phyloP scores from a whole-genome alignment of 2,329 filamentous ascomycete genomes.

The Talaromyces sp. region DNA sequence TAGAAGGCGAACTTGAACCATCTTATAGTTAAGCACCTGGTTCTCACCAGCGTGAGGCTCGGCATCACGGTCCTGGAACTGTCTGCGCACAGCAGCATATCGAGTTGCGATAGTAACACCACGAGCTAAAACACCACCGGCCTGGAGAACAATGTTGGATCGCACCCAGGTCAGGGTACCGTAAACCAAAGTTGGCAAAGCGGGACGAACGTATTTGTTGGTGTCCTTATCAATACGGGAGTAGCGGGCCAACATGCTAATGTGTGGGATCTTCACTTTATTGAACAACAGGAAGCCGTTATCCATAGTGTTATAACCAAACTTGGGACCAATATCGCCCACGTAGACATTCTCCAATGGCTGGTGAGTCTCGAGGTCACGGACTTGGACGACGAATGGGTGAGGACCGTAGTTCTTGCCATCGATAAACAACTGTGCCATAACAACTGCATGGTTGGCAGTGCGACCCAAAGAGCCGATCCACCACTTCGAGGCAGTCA shows the following conservation, averaged over 20 bases:
- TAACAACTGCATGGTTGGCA: slow-evolving; percentile 76
- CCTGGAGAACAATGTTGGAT: slow-evolving; percentile 72
- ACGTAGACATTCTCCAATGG: slow-evolving; percentile 71
- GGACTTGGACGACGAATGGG: slow-evolving; percentile 75
- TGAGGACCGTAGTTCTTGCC: slow-evolving; percentile 74
- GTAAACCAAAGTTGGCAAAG: slow-evolving; percentile 69
- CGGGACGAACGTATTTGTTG: slow-evolving; percentile 67
- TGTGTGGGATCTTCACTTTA: slow-evolving; percentile 72
- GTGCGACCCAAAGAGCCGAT: slow-evolving; percentile 76
- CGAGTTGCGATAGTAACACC: slow-evolving; percentile 78
- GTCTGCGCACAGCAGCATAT: slow-evolving; percentile 73
- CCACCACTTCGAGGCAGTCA: slow-evolving; percentile 84
- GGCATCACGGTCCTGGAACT: slow-evolving; percentile 76
- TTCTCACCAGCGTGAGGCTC: slow-evolving; percentile 65
- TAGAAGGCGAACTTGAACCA: slow-evolving; percentile 74
- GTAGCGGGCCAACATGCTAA: slow-evolving; percentile 73
- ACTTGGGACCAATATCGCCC: slow-evolving; percentile 80
- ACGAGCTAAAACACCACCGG: slow-evolving; percentile 70
- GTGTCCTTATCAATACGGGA: slow-evolving; percentile 69
- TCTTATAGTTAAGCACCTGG: slow-evolving; percentile 78
- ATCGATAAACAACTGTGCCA: slow-evolving; percentile 72
- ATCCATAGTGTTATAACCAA: slow-evolving; percentile 80
- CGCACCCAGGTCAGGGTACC: slow-evolving; percentile 77
- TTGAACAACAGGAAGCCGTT: slow-evolving; percentile 80
- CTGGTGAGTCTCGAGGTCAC: slow-evolving; percentile 70